Evolutionary conservation across 2,329 filamentous ascomycete species (phyloP).

Genomic region (Penicillium italicum): DNA sequence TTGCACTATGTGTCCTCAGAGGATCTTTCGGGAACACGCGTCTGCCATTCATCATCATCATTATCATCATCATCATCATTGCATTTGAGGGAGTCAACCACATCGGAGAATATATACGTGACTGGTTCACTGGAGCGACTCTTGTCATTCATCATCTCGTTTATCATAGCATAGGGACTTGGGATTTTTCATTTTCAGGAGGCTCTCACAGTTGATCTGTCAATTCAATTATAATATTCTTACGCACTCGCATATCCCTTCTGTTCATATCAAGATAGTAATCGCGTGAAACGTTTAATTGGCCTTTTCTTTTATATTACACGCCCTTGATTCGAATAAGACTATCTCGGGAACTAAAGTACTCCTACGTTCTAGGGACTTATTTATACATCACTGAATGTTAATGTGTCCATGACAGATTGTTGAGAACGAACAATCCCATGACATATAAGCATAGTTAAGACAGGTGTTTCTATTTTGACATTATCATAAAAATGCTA

Average conservation of each 20-base stretch:
- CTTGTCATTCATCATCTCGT: not conserved
- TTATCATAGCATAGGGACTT: conserved; percentile 4
- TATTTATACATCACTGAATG: not conserved
- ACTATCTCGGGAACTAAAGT: not conserved
- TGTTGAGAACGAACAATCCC: not conserved
- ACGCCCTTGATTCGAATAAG: not conserved
- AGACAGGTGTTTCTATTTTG: not conserved
- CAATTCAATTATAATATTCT: not conserved
- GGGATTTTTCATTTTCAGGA: conserved; percentile 1
- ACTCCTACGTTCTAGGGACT: not conserved
- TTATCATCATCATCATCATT: conserved; percentile 9
- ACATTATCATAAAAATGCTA: not conserved
- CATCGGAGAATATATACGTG: conserved; percentile 16
- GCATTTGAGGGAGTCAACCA: conserved; percentile 26
- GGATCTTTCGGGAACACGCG: not conserved
- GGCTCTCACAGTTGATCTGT: conserved; percentile 6
- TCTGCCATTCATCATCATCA: conserved; percentile 6
- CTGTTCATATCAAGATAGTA: not conserved
- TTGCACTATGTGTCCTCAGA: conserved; percentile 6
- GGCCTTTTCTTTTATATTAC: not conserved
- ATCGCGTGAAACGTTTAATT: not conserved
- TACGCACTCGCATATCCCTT: not conserved
- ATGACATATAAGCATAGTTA: not conserved
- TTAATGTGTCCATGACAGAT: too few species aligned
- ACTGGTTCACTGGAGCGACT: conserved; percentile 23